Base-by-base conservation (phyloP, 23 red algal species). In the Gracilaria domingensis region DNA sequence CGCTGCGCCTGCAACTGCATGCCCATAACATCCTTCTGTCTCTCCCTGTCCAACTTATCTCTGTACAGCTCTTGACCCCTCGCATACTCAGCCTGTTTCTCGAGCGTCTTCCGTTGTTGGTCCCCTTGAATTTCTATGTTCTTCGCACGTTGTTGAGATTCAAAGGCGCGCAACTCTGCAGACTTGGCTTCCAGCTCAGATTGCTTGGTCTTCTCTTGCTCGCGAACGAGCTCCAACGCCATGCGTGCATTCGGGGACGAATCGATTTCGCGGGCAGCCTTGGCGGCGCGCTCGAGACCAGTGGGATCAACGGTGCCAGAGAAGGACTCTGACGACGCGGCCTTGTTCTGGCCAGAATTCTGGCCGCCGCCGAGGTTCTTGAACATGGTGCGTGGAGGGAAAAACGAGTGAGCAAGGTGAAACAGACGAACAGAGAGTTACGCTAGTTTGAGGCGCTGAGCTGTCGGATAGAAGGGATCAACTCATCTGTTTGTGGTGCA, bases 141-240 rank as follows among this genome's bases (percentile, higher is more conserved):
- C 87, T 96, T 83, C 16, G 81, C 80, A n/a, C 88, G 86, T 32
- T 86, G 75, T 66, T 96, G 94, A 57, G 87, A 78, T 55, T 89
- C 86, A 56, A 73, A 91, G 17, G 94, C 94, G 39, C 84, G 67
- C 26, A 90, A 53, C 72, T 96, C 94, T 2, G 86, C 67, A 0
- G 81, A 66, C 23, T 91, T 91, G 49, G 87, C 64, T 44, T 85
- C 75, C 29, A 80, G 48, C 66, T 96, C 94, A 17, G 86, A 48
- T 67, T 96, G 94, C 83, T 96, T 96, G 17, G 94, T 78, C 17
- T 34, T 51, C 69, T 96, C 94, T 38, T 96, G 94, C 87, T 96
- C 86, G 79, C 85, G 87, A 18, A 90, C 87, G 53, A 96, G 48
- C 26, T 83, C 66, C 26, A 96, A 60, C 25, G 86, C 87, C 58